Conservation (phyloP, 805 yeast species). For the Candida pseudoglaebosa region DNA sequence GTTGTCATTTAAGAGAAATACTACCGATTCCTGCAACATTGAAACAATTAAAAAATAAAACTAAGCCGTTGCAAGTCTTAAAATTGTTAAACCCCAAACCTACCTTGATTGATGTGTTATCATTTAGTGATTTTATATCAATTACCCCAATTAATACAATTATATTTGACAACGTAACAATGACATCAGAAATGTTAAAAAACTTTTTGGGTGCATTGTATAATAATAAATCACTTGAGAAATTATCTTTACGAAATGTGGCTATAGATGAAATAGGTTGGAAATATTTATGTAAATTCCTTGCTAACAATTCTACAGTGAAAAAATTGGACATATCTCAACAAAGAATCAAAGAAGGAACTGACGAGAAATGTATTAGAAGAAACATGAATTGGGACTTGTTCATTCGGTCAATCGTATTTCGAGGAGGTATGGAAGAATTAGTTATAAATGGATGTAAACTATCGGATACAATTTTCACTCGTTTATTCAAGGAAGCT, state of each 20-base stretch:
- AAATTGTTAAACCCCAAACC: conserved; percentile 57
- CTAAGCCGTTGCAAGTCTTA: conserved; percentile 49
- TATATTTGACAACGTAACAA: conserved; percentile 54
- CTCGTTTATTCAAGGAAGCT: conserved; percentile 38
- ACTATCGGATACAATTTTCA: conserved; percentile 39
- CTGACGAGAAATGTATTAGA: conserved; percentile 33
- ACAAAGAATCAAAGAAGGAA: conserved; percentile 47
- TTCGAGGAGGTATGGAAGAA: conserved; percentile 54
- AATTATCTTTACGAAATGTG: conserved; percentile 51
- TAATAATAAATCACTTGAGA: conserved; percentile 42
- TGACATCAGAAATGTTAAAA: conserved; percentile 52
- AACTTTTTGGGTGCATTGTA: conserved; percentile 46
- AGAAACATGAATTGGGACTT: conserved; percentile 53
- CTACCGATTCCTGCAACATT: conserved; percentile 84
- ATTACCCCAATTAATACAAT: conserved; percentile 53
- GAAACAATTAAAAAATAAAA: conserved; percentile 49
- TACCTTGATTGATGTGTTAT: conserved; percentile 52
- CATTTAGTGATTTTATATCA: conserved; percentile 55
- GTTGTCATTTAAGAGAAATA: conserved; percentile 89
- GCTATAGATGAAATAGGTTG: conserved; percentile 52
- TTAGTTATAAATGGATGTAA: conserved; percentile 57
- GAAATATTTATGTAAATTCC: conserved; percentile 47
- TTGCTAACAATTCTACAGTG: conserved; percentile 38
- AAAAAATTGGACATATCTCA: conserved; percentile 56
- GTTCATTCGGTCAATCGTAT: conserved; percentile 38